phyloP scores from a whole-genome alignment of 2,329 filamentous ascomycete genomes.

The Capronia epimyces region DNA sequence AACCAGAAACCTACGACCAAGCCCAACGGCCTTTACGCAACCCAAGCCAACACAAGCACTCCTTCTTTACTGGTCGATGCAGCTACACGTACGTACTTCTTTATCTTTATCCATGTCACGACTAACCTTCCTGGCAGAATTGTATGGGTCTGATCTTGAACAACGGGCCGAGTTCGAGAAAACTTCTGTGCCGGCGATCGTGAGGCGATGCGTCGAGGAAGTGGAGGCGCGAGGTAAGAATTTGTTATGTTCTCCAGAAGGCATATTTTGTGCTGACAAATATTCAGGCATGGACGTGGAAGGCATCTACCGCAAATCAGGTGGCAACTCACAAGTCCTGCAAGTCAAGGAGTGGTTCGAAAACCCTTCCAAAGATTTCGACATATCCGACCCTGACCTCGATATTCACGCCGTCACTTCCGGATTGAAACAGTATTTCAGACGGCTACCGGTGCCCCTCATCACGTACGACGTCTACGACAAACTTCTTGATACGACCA shows the following conservation, averaged over 20 bases:
- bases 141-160: conserved; percentile 86
- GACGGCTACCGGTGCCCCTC: conserved; percentile 80
- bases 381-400: conserved; percentile 87
- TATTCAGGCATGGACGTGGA: conserved; percentile 75
- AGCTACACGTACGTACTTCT: conserved; percentile 34
- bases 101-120: neutral
- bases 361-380: conserved; percentile 65
- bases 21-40: conserved; percentile 32
- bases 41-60: conserved; percentile 42
- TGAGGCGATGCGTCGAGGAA: conserved; percentile 91
- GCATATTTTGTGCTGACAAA: conserved; percentile 21
- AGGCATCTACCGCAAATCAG: conserved; percentile 96
- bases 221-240: conserved; percentile 74
- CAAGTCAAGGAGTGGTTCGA: conserved; percentile 88
- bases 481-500: conserved; percentile 64
- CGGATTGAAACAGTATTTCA: conserved; percentile 94
- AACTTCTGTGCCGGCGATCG: conserved; percentile 80
- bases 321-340: conserved; percentile 85
- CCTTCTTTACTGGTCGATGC: conserved; percentile 37
- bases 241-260: neutral
- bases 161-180: conserved; percentile 84
- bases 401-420: conserved; percentile 97
- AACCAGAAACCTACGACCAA: conserved; percentile 41
- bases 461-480: conserved; percentile 94
- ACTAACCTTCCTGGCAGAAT: conserved; percentile 38